Evolutionary conservation across 805 yeast species (phyloP).

Genomic region (Myxozyma sirexii): DNA sequence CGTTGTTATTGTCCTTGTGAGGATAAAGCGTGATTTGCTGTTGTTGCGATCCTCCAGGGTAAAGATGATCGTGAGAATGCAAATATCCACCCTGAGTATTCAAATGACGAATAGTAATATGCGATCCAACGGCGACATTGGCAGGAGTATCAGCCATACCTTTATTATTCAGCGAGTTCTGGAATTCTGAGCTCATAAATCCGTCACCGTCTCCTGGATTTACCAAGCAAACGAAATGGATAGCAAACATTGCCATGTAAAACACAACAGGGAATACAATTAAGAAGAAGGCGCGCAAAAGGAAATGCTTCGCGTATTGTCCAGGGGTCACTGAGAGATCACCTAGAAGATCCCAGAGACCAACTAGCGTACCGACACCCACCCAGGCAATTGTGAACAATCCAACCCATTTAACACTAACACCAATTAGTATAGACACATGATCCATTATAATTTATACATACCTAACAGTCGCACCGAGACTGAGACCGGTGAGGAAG

Average conservation of each 20-base stretch:
- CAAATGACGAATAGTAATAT: constrained; percentile 69
- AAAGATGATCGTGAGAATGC: constrained; percentile 71
- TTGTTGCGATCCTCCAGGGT: constrained; percentile 66
- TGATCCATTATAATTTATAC: background rate
- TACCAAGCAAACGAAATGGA: constrained; percentile 54
- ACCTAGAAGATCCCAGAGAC: constrained; percentile 70
- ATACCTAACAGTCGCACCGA: constrained; percentile 53
- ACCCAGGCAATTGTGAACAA: constrained; percentile 69
- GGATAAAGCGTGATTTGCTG: constrained; percentile 80
- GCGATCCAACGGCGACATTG: constrained; percentile 72
- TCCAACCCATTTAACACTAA: constrained; percentile 72
- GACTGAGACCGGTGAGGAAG: constrained; percentile 50
- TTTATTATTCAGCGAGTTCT: constrained; percentile 56
- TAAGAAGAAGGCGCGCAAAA: constrained; percentile 48
- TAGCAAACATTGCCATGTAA: constrained; percentile 58
- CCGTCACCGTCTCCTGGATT: constrained; percentile 63
- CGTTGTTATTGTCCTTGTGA: constrained; percentile 65
- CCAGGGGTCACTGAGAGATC: constrained; percentile 52
- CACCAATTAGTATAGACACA: background rate
- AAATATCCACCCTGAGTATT: constrained; percentile 74
- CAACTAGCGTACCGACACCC: constrained; percentile 50
- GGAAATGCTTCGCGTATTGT: constrained; percentile 48
- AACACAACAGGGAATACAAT: constrained; percentile 59
- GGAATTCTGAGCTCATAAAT: constrained; percentile 67
- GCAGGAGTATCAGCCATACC: constrained; percentile 54